Conservation (phyloP, 106 monocot species). For the Dendrobium huoshanense region DNA sequence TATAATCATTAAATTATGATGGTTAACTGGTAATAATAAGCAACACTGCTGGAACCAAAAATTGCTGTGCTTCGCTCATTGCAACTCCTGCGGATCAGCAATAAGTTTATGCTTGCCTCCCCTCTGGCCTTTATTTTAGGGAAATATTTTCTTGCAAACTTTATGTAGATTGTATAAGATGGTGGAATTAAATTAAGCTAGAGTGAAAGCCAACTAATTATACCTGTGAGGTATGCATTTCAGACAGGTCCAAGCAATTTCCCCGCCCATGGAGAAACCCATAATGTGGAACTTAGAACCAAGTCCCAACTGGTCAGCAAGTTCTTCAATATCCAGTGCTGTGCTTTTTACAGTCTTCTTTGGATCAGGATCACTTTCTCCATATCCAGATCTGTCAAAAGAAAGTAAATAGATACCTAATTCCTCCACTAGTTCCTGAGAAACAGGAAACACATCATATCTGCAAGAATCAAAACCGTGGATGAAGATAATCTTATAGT, state of each 20-base stretch:
- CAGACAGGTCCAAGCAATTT: constrained; percentile 67
- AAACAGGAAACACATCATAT: constrained; percentile 35
- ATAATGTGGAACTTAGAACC: constrained; percentile 67
- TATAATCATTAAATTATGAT: too few relatives aligned
- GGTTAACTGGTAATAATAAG: too few relatives aligned
- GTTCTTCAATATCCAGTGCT: constrained; percentile 72
- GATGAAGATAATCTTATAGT: constrained; percentile 54
- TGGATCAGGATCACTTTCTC: constrained; percentile 88
- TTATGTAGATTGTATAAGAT: too few relatives aligned
- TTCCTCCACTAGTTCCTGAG: constrained; percentile 57
- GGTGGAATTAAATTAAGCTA: too few relatives aligned
- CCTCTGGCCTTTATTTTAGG: too few relatives aligned
- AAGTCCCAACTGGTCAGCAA: constrained; percentile 56
- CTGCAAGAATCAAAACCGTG: constrained; percentile 64
- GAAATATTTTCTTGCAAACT: too few relatives aligned
- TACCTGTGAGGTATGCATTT: constrained; percentile 87
- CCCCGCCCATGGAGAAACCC: constrained; percentile 84
- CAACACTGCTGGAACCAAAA: too few relatives aligned
- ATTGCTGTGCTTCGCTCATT: too few relatives aligned
- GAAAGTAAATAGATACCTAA: constrained; percentile 53
- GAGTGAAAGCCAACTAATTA: not conserved
- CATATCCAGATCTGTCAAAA: constrained; percentile 90
- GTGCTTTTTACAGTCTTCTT: constrained; percentile 47
- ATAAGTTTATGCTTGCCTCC: too few relatives aligned
- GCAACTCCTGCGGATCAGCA: too few relatives aligned